phyloP scores from a whole-genome alignment of 176 grass and related monocot species.

The Phoenix roebelenii region DNA sequence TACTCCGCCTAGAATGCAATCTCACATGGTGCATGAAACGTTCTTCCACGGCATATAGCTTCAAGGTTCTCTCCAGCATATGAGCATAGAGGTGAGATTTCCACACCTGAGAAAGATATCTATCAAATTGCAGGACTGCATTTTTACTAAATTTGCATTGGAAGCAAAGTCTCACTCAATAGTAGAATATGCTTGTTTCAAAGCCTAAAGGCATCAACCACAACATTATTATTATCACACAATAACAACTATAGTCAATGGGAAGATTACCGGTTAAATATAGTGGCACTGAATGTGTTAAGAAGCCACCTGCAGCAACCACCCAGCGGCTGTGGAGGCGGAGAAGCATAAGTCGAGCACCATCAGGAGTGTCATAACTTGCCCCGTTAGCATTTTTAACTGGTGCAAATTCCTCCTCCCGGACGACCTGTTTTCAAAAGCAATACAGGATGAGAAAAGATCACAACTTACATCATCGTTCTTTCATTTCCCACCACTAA shows the following conservation, averaged over 20 bases:
- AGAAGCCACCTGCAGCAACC: constrained; percentile 80
- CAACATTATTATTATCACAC: too few species aligned
- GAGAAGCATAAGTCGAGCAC: constrained; percentile 67
- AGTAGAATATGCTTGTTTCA: too few species aligned
- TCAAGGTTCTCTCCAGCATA: constrained; percentile 77
- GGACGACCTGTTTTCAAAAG: constrained; percentile 42
- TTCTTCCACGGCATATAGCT: constrained; percentile 59
- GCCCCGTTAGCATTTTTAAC: constrained; percentile 90
- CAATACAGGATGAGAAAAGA: too few species aligned
- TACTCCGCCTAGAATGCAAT: constrained; percentile 49
- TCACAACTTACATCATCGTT: too few species aligned
- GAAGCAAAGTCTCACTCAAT: too few species aligned
- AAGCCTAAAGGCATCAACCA: too few species aligned
- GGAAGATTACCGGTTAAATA: constrained; percentile 64
- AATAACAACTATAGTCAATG: too few species aligned
- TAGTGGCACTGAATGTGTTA: constrained; percentile 79
- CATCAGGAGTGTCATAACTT: constrained; percentile 74
- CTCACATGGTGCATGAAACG: constrained; percentile 83
- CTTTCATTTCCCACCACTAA: too few species aligned
- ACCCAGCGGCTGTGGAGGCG: constrained; percentile 91
- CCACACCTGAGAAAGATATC: constrained; percentile 36
- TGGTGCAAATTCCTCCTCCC: constrained; percentile 95
- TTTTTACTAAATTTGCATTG: too few species aligned
- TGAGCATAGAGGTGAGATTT: constrained; percentile 78
- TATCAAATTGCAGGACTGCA: neutral